phyloP scores from a whole-genome alignment of 306 rosid species.

The Acacia crassicarpa region DNA sequence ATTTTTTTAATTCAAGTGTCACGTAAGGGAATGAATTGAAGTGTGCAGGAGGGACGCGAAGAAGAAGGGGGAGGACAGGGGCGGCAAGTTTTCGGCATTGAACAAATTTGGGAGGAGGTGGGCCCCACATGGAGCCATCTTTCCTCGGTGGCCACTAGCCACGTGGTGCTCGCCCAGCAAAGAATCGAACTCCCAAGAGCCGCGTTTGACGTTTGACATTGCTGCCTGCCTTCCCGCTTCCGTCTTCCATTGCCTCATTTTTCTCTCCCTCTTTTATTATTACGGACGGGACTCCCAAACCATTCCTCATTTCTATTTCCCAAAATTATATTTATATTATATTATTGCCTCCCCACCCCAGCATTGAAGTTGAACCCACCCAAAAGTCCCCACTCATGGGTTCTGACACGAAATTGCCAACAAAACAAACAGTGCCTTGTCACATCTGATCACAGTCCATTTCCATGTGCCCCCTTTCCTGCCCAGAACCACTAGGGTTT shows the following conservation, averaged over 20 bases:
- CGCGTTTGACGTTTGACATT: slow-evolving; percentile 48
- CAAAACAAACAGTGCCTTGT: slow-evolving; percentile 42
- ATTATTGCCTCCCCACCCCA: not conserved
- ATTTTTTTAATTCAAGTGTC: not conserved
- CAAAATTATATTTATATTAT: too few species aligned
- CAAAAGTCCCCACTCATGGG: slow-evolving; percentile 12
- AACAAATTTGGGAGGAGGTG: slow-evolving; percentile 36
- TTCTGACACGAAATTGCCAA: slow-evolving; percentile 41
- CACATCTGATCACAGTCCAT: slow-evolving; percentile 48
- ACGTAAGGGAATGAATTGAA: not conserved
- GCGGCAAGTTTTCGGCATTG: slow-evolving; percentile 45
- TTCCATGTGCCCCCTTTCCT: slow-evolving; percentile 43
- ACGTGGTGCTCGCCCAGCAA: slow-evolving; percentile 72
- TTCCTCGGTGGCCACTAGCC: slow-evolving; percentile 55
- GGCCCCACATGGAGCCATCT: slow-evolving; percentile 51
- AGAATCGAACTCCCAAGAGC: slow-evolving; percentile 40
- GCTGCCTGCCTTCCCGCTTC: not conserved
- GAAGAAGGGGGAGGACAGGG: not conserved
- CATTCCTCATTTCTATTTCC: too few species aligned
- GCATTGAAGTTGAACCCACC: slow-evolving; percentile 12
- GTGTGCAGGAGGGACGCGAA: too few species aligned
- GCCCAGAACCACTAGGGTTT: slow-evolving; percentile 52
- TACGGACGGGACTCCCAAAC: too few species aligned
- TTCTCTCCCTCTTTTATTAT: not conserved
- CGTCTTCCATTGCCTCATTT: not conserved